Conservation (phyloP, 345 rosid genomes). For the Citrus medica region DNA sequence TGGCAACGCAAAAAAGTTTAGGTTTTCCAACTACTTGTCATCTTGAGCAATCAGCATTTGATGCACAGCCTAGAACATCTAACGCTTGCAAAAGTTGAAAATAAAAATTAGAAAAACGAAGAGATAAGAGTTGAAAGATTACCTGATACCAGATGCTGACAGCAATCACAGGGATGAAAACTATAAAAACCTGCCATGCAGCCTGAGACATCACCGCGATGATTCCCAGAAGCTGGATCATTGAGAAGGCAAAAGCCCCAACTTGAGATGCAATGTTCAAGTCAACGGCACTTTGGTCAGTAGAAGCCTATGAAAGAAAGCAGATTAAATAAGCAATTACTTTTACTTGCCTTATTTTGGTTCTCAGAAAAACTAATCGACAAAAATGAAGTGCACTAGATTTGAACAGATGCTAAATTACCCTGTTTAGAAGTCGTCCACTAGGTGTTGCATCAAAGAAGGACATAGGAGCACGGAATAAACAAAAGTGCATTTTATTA, state of each 20-base stretch:
- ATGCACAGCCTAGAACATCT: not conserved
- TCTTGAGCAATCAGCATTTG: not conserved
- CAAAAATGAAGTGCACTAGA: not conserved
- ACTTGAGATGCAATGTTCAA: slow-evolving; percentile 45
- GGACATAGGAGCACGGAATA: slow-evolving; percentile 81
- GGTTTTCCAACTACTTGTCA: not conserved
- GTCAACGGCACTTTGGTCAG: slow-evolving; percentile 72
- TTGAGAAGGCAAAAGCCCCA: slow-evolving; percentile 39
- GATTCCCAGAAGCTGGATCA: slow-evolving; percentile 59
- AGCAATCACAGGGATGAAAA: slow-evolving; percentile 53
- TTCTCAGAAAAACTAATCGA: not conserved
- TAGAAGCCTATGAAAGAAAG: slow-evolving; percentile 51
- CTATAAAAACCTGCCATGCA: slow-evolving; percentile 60
- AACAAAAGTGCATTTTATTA: slow-evolving; percentile 51
- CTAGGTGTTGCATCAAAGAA: slow-evolving; percentile 79
- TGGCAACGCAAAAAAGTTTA: not conserved
- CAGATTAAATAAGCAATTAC: not conserved
- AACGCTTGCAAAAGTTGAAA: not conserved
- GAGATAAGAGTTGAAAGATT: slow-evolving; percentile 3
- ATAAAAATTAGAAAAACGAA: not conserved
- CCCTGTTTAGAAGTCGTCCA: slow-evolving; percentile 61
- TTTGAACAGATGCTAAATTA: slow-evolving; percentile 15
- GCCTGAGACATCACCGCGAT: slow-evolving; percentile 61
- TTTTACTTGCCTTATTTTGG: not conserved
- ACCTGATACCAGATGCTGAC: slow-evolving; percentile 65